A percentile compares a stretch with the other conserved stretches of the same genome.
These are phyloP conservation scores for Cystofilobasidium bisporidii DNA, from an alignment of 768 basidiomycete species.

Conservation along the genomic window DNA sequence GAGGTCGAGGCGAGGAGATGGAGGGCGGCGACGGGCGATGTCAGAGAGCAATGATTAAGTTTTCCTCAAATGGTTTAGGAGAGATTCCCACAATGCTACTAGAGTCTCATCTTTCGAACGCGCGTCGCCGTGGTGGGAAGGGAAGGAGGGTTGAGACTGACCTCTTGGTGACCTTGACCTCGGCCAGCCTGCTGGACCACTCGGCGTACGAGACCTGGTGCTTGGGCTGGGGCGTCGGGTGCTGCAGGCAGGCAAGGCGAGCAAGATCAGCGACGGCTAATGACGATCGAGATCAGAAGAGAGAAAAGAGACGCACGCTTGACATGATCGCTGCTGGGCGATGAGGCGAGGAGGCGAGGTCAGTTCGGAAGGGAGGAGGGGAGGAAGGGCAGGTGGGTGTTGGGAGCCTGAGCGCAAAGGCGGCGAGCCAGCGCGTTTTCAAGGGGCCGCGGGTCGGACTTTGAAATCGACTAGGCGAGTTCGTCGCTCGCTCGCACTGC, in stretches of 20 bases:
- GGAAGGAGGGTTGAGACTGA: neutral
- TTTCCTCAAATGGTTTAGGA: constrained; percentile 60
- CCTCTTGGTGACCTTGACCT: constrained; percentile 19
- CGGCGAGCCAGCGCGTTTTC: neutral
- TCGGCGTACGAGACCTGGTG: constrained; percentile 11
- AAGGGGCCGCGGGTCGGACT: no score
- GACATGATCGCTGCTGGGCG: no score
- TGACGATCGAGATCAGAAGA: no score
- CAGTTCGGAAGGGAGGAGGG: constrained; percentile 1
- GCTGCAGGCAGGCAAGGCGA: neutral
- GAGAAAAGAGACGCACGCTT: no score
- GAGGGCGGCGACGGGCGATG: neutral
- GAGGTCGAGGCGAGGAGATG: constrained; percentile 1
- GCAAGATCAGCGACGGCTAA: no score
- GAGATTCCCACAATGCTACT: constrained; percentile 96
- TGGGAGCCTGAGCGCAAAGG: neutral
- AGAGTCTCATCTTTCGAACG: constrained; percentile 49
- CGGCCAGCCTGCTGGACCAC: constrained; percentile 12
- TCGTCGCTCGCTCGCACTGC: no score
- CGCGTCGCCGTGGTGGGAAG: neutral
- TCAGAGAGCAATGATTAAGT: constrained; percentile 68
- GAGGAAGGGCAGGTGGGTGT: neutral
- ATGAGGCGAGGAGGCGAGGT: neutral
- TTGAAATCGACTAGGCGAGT: no score
- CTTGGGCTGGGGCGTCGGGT: neutral